A percentile compares a stretch with the other conserved stretches of the same genome.
These are phyloP conservation scores for Diaporthe helianthi DNA, from an alignment of 2,329 filamentous ascomycete species.

Conservation along the genomic window DNA sequence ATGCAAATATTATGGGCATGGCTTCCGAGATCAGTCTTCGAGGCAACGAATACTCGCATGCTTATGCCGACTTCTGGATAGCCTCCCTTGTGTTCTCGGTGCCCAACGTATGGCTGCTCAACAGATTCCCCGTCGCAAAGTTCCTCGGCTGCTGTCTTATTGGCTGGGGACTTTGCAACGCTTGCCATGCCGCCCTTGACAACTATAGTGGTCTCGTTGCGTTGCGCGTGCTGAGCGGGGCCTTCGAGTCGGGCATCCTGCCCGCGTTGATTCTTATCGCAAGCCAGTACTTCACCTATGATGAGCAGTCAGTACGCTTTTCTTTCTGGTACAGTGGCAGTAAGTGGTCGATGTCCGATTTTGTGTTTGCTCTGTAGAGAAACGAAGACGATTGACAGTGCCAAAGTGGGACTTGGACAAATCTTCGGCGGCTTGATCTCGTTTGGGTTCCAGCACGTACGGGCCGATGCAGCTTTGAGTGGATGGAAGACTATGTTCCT, in stretches of 20 bases:
- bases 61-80: conserved; percentile 32
- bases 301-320: conserved; percentile 44
- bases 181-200: conserved; percentile 39
- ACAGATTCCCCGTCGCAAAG: conserved; percentile 34
- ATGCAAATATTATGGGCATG: conserved; percentile 14
- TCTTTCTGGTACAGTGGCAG: conserved; percentile 36
- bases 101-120: conserved; percentile 28
- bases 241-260: conserved; percentile 40
- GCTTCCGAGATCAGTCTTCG: not conserved
- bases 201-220: conserved; percentile 40
- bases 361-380: not conserved
- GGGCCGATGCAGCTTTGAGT: conserved; percentile 34
- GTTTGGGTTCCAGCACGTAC: conserved; percentile 22
- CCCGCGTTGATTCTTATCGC: conserved; percentile 40
- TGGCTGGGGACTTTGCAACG: conserved; percentile 37
- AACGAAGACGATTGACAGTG: not conserved
- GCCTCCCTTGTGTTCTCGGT: conserved; percentile 29
- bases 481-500: conserved; percentile 41
- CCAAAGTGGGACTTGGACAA: conserved; percentile 7
- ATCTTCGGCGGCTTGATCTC: conserved; percentile 3
- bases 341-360: not conserved
- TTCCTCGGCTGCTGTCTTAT: conserved; percentile 33
- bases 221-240: conserved; percentile 40
- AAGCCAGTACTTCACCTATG: conserved; percentile 40
- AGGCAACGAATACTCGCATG: conserved; percentile 15